Base-by-base conservation (phyloP, 2,329 filamentous ascomycete species). In the Sporothrix humicola region DNA sequence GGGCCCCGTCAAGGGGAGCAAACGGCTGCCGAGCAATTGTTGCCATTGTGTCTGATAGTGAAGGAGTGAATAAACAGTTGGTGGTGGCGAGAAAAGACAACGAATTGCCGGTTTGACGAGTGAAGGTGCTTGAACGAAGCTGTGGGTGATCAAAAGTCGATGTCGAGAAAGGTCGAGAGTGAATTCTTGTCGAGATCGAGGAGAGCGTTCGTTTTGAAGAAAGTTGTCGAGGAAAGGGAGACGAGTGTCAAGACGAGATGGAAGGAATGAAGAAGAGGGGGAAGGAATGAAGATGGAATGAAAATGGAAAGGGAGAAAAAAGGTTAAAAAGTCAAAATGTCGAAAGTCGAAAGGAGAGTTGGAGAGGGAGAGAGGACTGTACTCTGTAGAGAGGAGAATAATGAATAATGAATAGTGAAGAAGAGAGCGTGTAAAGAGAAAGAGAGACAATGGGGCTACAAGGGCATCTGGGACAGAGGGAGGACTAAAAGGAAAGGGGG, bases 11-110 rank as follows among this genome's bases (percentile, higher is more conserved):
- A 72, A 95, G 85, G 68, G 91, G 91, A 80, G 90, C 92, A 81
- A 95, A 94, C 6, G 92, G 92, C 82, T 93, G 91, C 79, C 92
- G 89, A 75, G 85, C 83, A 75, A 87, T 78, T 77, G 87, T 81
- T 80, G 88, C 86, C 87, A 90, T 90, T 78, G 79, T 79, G 79
- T 73, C 76, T 69, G 8, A 17, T 68, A 12, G 12, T 63, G 13
- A 37, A 17, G 31, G 54, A 50, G 20, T 52, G 54, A 63, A 56
- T 15, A 37, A 42, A 42, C 66, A 54, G 12, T 23, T 23, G 68
- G 52, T 56, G 44, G 26, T 42, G 13, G n/a, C 15, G n/a, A 54
- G 56, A 20, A 7, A 13, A 66, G n/a, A 26, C 42, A 42, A 54
- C 17, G 20, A 20, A 54, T 17, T 54, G 52, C 15, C n/a, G 52